Conservation (phyloP, 306 rosid species). For the Albizia julibrissin region DNA sequence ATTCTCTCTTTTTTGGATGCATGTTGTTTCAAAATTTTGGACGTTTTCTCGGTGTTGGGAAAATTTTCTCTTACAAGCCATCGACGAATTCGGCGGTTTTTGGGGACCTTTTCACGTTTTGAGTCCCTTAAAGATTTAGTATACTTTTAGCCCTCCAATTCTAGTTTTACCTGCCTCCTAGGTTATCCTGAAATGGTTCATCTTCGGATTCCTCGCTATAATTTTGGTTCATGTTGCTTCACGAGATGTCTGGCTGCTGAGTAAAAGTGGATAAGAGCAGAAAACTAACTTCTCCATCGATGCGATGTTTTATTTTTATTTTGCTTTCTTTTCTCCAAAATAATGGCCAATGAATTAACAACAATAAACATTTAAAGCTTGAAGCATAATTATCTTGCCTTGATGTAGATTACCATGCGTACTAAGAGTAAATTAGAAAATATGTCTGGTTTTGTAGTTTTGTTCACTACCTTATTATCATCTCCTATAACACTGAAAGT, state of each 20-base stretch:
- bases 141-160: slow-evolving; percentile 5
- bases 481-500: neutral
- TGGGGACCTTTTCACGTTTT: slow-evolving; percentile 24
- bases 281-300: neutral
- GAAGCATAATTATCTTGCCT: neutral
- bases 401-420: neutral
- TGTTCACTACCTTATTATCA: neutral
- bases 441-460: neutral
- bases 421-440: neutral
- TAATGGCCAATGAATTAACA: slow-evolving; percentile 7
- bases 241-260: neutral
- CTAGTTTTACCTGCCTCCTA: neutral
- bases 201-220: neutral
- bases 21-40: slow-evolving; percentile 21
- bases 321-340: neutral
- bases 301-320: neutral
- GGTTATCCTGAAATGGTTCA: slow-evolving; percentile 24
- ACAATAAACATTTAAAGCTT: neutral
- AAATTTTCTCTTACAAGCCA: neutral
- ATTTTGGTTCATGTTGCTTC: neutral
- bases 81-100: neutral
- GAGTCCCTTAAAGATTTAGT: slow-evolving; percentile 19
- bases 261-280: neutral
- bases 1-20: slow-evolving; percentile 23
- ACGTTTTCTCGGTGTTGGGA: neutral